These are phyloP conservation scores for Podospora anserina DNA, from an alignment of 495 filamentous ascomycete species.

Conservation along the genomic window DNA sequence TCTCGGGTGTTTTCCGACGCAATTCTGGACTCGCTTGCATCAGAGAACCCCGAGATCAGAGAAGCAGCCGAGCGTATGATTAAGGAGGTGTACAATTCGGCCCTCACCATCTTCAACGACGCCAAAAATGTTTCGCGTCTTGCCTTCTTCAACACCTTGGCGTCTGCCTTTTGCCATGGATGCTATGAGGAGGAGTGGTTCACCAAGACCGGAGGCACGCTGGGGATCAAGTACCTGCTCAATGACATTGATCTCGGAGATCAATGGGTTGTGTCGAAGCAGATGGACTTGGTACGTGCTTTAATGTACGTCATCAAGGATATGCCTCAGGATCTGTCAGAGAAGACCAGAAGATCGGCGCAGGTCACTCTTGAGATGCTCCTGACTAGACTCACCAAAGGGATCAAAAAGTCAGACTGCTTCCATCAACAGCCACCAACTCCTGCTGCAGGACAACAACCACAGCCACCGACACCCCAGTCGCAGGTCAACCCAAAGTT, in stretches of 20 bases:
- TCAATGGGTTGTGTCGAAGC: conserved; percentile 72
- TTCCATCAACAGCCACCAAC: conserved; percentile 47
- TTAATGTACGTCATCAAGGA: conserved; percentile 97
- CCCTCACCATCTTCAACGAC: conserved; percentile 76
- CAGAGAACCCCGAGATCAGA: conserved; percentile 72
- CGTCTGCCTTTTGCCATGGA: conserved; percentile 80
- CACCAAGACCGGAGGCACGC: conserved; percentile 84
- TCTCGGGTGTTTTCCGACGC: conserved; percentile 82
- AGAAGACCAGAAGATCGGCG: conserved; percentile 75
- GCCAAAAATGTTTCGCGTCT: conserved; percentile 65
- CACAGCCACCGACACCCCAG: conserved; percentile 32
- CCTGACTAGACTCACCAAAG: conserved; percentile 68
- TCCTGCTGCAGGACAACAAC: background rate
- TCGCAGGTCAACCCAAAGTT: conserved; percentile 25
- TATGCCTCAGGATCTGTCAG: conserved; percentile 86
- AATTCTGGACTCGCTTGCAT: conserved; percentile 80
- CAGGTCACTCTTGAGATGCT: conserved; percentile 78
- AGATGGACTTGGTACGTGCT: conserved; percentile 79
- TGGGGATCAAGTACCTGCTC: conserved; percentile 81
- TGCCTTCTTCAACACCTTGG: conserved; percentile 76
- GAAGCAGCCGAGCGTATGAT: conserved; percentile 78
- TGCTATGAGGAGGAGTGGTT: conserved; percentile 98
- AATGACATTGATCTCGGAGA: conserved; percentile 79
- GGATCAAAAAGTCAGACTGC: conserved; percentile 71
- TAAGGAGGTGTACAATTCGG: conserved; percentile 69